A percentile compares a stretch with the other conserved stretches of the same genome.
Conservation (phyloP, 2,329 filamentous ascomycete genomes). For the Eutypa lata region DNA sequence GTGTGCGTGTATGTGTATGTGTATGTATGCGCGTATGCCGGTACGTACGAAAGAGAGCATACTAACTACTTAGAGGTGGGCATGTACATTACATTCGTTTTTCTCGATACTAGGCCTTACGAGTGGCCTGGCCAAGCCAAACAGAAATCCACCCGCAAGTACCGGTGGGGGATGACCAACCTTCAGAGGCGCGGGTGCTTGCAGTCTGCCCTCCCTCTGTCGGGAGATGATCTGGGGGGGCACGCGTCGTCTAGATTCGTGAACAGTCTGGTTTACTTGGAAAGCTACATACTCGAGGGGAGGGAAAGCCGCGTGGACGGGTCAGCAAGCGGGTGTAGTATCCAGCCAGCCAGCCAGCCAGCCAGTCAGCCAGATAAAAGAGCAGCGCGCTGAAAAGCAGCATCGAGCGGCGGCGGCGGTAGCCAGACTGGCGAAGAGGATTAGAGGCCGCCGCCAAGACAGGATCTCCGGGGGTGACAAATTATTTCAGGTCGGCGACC, state of each 20-base stretch:
- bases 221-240: neutral
- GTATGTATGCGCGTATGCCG: neutral
- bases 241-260: too few relatives aligned
- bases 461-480: conserved; percentile 20
- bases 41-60: neutral
- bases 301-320: neutral
- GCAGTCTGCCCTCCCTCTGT: neutral
- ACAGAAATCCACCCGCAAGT: neutral
- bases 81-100: neutral
- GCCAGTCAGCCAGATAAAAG: neutral
- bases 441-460: conserved; percentile 19
- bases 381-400: neutral
- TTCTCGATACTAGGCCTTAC: neutral
- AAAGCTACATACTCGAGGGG: too few relatives aligned
- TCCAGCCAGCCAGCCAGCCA: neutral
- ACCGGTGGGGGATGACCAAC: neutral
- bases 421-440: conserved; percentile 14
- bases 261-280: too few relatives aligned
- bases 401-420: conserved; percentile 2
- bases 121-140: neutral
- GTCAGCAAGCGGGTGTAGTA: neutral
- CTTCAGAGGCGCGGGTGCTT: neutral
- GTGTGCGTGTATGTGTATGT: neutral
- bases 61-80: neutral
- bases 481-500: conserved; percentile 20